Base-by-base conservation (phyloP, 2,329 filamentous ascomycete genomes). In the Fusarium agapanthi region DNA sequence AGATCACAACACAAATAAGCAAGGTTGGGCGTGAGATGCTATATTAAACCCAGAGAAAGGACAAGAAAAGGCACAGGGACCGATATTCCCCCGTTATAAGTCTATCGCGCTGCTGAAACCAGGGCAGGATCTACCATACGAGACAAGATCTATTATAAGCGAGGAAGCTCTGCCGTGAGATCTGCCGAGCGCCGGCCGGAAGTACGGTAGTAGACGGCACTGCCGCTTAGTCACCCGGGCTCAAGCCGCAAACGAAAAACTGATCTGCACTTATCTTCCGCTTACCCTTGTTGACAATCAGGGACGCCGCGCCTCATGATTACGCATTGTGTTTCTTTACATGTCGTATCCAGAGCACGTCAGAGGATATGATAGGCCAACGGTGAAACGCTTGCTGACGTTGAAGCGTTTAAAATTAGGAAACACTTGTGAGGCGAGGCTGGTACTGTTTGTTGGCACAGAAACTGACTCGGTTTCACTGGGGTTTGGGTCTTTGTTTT, bases 391-490 rank as follows among this genome's bases (percentile, higher is more conserved):
- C 6, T 40, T 30, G 51, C 51, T 54, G 51, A 30, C 26, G 51
- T 7, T 54, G 20, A 41, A 54, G 35, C 24, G 34, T 30, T 54
- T n/a, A 24, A 24, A 54, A n/a, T 30, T 53, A 53, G 50, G 50
- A 53, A 22, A 53, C 18, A 10, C 18, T 8, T 38, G 35, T 41
- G 26, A 41, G 15, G 51, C 51, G 51, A 30, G 26, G 37, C 11
- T 38, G 51, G 32, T 10, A 11, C 24, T 18, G 20, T n/a, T 30
- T 40, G 51, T 54, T 41, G 51, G 35, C 35, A 28, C 20, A 40
- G 51, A 54, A 54, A 54, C 51, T 54, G 26, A 41, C 22, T n/a
- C 11, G 16, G 51, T 54, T 54, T 54, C 51, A 54, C 35, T 54
- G 35, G 35, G 34, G 51, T 54, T 54, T 41, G 15, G 35, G 20